Evolutionary conservation across 441 rosid genomes (phyloP), one percentile per base, ranked within the genome.

Genomic region (Melastoma candidum): DNA sequence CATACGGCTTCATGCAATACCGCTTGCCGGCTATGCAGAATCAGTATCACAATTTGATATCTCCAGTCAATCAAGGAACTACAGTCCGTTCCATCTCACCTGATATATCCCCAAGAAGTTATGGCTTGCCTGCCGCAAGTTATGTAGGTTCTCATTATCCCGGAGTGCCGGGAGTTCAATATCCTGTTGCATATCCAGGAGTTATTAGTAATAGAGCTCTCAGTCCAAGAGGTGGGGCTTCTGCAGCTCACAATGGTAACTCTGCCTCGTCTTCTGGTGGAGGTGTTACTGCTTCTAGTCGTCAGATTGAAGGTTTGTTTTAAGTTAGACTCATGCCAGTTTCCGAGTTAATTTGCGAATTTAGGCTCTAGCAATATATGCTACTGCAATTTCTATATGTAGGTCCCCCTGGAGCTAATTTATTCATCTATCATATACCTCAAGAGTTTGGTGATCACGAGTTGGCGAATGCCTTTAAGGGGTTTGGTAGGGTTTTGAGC

Each of bases 351-450:
- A 46, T 36, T 47, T 50, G 36, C 24, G 47, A 24, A 17, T 54
- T 32, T 17, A 47, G 49, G 26, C 49, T 25, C 49, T n/a, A 17
- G 22, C 22, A 59, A 49, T 55, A 67, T 27, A 27, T 66, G 60
- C 50, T 59, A 7, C 60, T 24, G 45, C 1, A 14, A 26, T 7
- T 47, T 64, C 46, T 53, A 24, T 51, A 58, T 76, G 63, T 65
- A 93, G 98, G 99, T 69, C 99, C 99, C 0, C 88, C 90, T 48
- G 99, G 99, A 55, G 88, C 99, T 14, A 93, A 93, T 73, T 68
- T 93, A 44, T 93, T 93, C 61, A 84, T 93, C 57, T 93, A 93
- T 72, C 95, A 93, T 76, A 86, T 93, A 74, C 98, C 98, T 54
- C 96, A 86, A 76, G 97, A 89, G 56, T 89, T 66, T 44, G 90